Base-by-base conservation (phyloP, 306 rosid species). In the Quercus agrifolia region DNA sequence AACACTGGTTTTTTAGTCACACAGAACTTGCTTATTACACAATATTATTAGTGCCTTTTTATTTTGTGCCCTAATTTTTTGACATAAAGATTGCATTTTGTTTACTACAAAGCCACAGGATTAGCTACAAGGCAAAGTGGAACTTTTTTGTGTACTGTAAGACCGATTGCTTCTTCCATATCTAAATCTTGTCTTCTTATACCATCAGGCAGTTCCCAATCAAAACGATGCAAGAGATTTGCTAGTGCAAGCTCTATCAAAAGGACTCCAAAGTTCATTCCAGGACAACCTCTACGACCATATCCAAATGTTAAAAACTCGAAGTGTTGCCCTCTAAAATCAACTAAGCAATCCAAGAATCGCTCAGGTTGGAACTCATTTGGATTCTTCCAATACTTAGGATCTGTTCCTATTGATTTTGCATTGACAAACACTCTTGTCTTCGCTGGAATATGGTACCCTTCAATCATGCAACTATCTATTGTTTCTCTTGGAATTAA, bases 201-300 rank as follows among this genome's bases (percentile, higher is more conserved):
- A 10, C 85, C 82, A 35, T 21, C 1, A 11, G 85, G 80, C 30
- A 81, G 19, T 70, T 85, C 68, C 85, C 85, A 80, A 38, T 84
- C 59, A 61, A 84, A 80, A 11, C 44, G 56, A 61, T 78, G 68
- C 1, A 84, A 55, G 15, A 84, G 85, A 69, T 77, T 84, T 9
- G 83, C 85, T 5, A 84, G 66, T 9, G 73, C 56, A 38, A 81
- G 75, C 64, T 84, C 83, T 51, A 77, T 30, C 0, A 15, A 28
- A 38, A 15, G 62, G n/a, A 46, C 30, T 20, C 56, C 72, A 49
- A 84, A 56, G 27, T 35, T n/a, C 2, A 80, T 59, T 12, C 62
- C 82, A 13, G 78, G 83, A 62, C 85, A 85, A 10, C 81, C 72
- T 63, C 83, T 77, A 18, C 83, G 70, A 7, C 85, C 80, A 8